phyloP scores from a whole-genome alignment of 805 yeast genomes.

The Ascoidea tarda region DNA sequence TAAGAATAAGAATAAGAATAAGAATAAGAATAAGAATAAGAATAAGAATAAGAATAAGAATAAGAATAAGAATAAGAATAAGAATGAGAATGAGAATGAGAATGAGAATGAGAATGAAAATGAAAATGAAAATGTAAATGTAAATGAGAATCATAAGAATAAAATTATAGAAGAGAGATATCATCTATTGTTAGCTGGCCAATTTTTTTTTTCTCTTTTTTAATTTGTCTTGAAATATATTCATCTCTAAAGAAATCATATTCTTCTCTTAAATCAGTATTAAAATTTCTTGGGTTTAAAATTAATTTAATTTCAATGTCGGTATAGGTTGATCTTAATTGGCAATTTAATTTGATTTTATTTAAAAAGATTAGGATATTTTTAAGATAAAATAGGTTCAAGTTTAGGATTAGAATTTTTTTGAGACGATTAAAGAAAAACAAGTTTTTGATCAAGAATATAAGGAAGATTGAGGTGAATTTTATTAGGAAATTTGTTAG shows the following conservation, averaged over 20 bases:
- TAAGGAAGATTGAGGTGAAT: background rate
- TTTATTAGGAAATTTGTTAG: background rate
- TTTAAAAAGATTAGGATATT: constrained; percentile 4
- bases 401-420: background rate
- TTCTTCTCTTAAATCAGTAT: constrained; percentile 73
- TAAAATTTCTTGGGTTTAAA: constrained; percentile 68
- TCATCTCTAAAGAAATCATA: constrained; percentile 93
- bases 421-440: constrained; percentile 1
- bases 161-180: too few species aligned
- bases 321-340: constrained; percentile 4
- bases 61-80: too few species aligned
- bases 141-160: too few species aligned
- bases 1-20: too few species aligned
- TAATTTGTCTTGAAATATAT: constrained; percentile 16
- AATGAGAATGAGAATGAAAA: too few species aligned
- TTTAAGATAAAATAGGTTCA: constrained; percentile 4
- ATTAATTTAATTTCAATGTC: constrained; percentile 36
- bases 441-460: constrained; percentile 1
- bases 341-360: constrained; percentile 5
- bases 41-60: too few species aligned
- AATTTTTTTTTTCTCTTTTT: background rate
- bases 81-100: too few species aligned
- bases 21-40: too few species aligned
- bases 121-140: too few species aligned
- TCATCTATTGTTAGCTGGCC: background rate